phyloP scores from a whole-genome alignment of 2,329 filamentous ascomycete species.

The Trichoderma asperellum region DNA sequence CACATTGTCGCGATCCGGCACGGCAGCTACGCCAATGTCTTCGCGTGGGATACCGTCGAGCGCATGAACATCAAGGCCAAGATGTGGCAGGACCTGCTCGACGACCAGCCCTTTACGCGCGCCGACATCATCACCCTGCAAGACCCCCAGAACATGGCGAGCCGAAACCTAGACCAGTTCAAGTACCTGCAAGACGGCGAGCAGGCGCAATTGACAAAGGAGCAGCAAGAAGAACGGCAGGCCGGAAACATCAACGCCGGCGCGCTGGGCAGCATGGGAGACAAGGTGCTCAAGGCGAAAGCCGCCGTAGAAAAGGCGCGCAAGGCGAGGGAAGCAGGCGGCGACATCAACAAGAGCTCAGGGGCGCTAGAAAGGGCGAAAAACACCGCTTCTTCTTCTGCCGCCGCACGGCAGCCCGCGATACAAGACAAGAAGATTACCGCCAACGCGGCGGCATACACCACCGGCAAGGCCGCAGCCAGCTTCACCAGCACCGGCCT shows the following conservation, averaged over 20 bases:
- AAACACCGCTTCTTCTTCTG: background rate
- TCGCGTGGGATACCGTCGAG: slow-evolving; percentile 94
- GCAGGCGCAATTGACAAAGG: slow-evolving; percentile 66
- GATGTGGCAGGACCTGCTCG: slow-evolving; percentile 90
- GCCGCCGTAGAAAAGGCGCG: slow-evolving; percentile 92
- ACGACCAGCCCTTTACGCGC: slow-evolving; percentile 82
- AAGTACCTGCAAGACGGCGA: slow-evolving; percentile 86
- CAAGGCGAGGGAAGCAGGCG: slow-evolving; percentile 67
- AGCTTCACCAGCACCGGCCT: slow-evolving; percentile 95
- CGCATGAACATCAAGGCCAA: slow-evolving; percentile 95
- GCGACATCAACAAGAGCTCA: slow-evolving; percentile 59
- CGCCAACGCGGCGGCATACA: slow-evolving; percentile 87
- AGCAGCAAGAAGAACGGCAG: slow-evolving; percentile 69
- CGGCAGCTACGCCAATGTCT: slow-evolving; percentile 87
- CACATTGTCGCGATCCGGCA: slow-evolving; percentile 88
- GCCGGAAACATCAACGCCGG: slow-evolving; percentile 74
- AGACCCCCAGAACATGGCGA: slow-evolving; percentile 87
- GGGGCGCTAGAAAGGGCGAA: slow-evolving; percentile 47
- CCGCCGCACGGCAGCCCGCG: slow-evolving; percentile 41
- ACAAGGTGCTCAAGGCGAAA: slow-evolving; percentile 88
- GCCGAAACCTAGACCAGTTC: slow-evolving; percentile 82
- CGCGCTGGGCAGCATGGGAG: slow-evolving; percentile 75
- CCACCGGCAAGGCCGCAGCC: slow-evolving; percentile 86
- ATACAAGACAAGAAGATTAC: slow-evolving; percentile 64
- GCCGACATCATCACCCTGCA: slow-evolving; percentile 96